Base-by-base conservation (phyloP, 768 basidiomycete genomes). In the Agrocybe pediades region DNA sequence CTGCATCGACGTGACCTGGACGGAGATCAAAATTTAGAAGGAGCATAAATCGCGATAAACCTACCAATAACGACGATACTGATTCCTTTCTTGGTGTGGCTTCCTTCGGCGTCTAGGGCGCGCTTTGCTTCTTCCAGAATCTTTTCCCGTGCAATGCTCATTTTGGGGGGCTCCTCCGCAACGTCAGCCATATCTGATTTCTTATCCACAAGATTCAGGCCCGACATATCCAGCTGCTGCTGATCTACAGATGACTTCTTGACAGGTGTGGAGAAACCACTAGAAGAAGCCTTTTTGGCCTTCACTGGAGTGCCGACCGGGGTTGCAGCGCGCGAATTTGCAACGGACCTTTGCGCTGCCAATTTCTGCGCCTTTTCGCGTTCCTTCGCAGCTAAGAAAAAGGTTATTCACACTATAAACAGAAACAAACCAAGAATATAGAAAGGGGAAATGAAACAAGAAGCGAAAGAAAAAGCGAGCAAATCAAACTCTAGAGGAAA, bases 1-100 rank as follows among this genome's bases (percentile, higher is more conserved):
- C 97, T 16, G 97, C 97, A 72, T 99, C 97, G 56, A 99, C 97
- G 65, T 99, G 97, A 33, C 97, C 96, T 98, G 61, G 2, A 27
- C 17, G 6, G 21, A 56, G 33, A 30, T 39, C 40, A 49, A 29
- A 48, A 55, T 39, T 23, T 40, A 25, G 20, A 16, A 5, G 33
- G 13, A 44, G 39, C 48, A 15, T 51, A 23, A 40, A 49, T 41
- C 5, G 26, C 36, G 17, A 30, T 8, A 6, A 24, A 62, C 75
- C 60, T 66, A 96, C 96, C 97, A 40, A 99, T 88, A 41, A 99
- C 93, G 23, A 98, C 89, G 60, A 99, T 73, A 67, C 88, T 95
- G 46, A 98, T 73, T 11, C 78, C 81, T 62, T 85, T 88, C 70
- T 86, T 93, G 42, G 72, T 75, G 33, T 76, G 76, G 54, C 76